These are phyloP conservation scores for Phyllosticta paracitricarpa DNA, from an alignment of 2,329 filamentous ascomycete genomes.

Conservation along the genomic window DNA sequence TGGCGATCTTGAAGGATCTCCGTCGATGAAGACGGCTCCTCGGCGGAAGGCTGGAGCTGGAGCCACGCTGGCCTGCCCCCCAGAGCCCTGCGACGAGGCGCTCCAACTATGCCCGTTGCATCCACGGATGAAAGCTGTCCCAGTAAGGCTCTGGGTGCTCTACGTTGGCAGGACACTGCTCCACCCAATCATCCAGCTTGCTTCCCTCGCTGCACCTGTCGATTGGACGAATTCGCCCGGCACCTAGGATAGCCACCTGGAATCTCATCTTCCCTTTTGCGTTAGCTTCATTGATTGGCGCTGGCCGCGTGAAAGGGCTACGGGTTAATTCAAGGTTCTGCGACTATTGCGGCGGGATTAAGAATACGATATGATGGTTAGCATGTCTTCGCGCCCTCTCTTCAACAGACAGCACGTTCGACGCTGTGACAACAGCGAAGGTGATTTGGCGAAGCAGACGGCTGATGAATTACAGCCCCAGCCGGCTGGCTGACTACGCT, in stretches of 20 bases:
- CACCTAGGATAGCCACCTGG: background rate
- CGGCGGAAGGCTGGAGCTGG: background rate
- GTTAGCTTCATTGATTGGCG: background rate
- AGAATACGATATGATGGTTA: background rate
- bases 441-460: no score
- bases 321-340: background rate
- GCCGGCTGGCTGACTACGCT: background rate
- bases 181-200: background rate
- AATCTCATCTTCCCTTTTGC: background rate
- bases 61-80: background rate
- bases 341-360: background rate
- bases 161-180: background rate
- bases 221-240: background rate
- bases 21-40: background rate
- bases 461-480: no score
- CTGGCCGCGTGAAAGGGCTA: background rate
- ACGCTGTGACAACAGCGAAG: no score
- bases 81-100: background rate
- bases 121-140: background rate
- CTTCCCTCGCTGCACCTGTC: background rate
- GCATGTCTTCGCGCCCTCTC: no score
- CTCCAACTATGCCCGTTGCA: background rate
- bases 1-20: background rate
- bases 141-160: background rate
- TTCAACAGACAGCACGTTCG: no score